Conservation (phyloP, 148 eudicot species). For the Heliosperma pusillum region DNA sequence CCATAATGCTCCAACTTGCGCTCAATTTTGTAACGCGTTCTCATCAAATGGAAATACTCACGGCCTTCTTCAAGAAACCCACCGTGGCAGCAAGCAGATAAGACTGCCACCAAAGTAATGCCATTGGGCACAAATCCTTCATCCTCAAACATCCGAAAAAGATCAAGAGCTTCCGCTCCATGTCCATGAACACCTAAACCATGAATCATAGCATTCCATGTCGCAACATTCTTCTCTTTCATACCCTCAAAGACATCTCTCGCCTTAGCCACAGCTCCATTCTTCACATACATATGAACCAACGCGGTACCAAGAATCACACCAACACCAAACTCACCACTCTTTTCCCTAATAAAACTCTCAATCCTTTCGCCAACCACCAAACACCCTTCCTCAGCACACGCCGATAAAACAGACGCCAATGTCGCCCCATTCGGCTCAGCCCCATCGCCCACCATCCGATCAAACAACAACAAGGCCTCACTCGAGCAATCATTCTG, state of each 20-base stretch:
- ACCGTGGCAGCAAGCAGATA: conserved; percentile 82
- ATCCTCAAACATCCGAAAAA: conserved; percentile 41
- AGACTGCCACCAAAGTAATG: conserved; percentile 63
- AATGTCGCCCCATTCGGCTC: conserved; percentile 65
- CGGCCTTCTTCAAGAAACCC: conserved; percentile 64
- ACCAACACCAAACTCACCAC: conserved; percentile 41
- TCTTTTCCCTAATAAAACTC: conserved; percentile 38
- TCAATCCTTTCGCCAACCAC: conserved; percentile 61
- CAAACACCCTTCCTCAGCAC: conserved; percentile 67
- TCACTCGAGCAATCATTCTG: conserved; percentile 47
- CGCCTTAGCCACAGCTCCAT: conserved; percentile 63
- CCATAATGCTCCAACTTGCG: conserved; percentile 76
- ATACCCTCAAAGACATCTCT: conserved; percentile 46
- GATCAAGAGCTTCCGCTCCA: conserved; percentile 51
- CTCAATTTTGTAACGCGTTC: conserved; percentile 38
- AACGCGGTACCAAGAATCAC: conserved; percentile 83
- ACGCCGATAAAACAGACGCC: conserved; percentile 71
- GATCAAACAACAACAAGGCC: conserved; percentile 53
- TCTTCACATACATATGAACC: conserved; percentile 76
- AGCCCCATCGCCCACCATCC: conserved; percentile 44
- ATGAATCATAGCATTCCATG: conserved; percentile 86
- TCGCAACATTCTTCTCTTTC: conserved; percentile 58
- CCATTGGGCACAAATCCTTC: conserved; percentile 43
- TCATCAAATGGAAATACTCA: conserved; percentile 50
- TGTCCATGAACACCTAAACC: conserved; percentile 82